These are phyloP conservation scores for Coemansia reversa DNA, from an alignment of 192 early-diverging fungal genomes.

Conservation along the genomic window DNA sequence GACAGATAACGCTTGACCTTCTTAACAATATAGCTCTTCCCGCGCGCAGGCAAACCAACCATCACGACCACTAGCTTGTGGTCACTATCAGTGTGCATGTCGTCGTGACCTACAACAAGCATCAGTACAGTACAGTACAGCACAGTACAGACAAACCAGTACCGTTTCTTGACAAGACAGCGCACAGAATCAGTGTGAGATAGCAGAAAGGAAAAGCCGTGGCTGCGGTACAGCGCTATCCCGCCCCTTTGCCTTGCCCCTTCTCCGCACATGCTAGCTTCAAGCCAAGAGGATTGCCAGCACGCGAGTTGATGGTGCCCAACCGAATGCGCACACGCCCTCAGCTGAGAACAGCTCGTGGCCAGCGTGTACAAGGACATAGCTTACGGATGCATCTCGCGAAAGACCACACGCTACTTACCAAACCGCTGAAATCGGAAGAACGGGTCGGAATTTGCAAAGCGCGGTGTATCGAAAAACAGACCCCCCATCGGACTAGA, in stretches of 20 bases:
- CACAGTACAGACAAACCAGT: not conserved
- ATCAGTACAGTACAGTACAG: constrained; percentile 16
- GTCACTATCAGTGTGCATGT: constrained; percentile 66
- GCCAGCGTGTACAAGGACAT: no score
- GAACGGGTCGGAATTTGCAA: constrained; percentile 52
- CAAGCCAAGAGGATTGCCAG: constrained; percentile 7
- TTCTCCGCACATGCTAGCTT: no score
- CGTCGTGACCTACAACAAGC: constrained; percentile 49
- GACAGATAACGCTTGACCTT: constrained; percentile 89
- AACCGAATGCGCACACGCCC: not conserved
- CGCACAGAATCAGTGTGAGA: not conserved
- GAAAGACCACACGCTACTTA: constrained; percentile 11
- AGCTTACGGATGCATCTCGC: no score
- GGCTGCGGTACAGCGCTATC: no score
- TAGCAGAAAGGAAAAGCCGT: no score
- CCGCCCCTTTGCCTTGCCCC: no score
- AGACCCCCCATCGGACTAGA: constrained; percentile 45
- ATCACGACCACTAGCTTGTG: constrained; percentile 93
- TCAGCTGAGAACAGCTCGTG: not conserved
- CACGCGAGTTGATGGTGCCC: constrained; percentile 15
- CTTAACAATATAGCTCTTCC: constrained; percentile 95
- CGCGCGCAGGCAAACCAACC: constrained; percentile 94
- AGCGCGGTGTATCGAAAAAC: constrained; percentile 53
- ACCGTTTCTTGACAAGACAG: not conserved
- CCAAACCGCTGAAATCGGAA: constrained; percentile 52